phyloP scores from a whole-genome alignment of 2,329 filamentous ascomycete genomes.

The Xylariales sp. region DNA sequence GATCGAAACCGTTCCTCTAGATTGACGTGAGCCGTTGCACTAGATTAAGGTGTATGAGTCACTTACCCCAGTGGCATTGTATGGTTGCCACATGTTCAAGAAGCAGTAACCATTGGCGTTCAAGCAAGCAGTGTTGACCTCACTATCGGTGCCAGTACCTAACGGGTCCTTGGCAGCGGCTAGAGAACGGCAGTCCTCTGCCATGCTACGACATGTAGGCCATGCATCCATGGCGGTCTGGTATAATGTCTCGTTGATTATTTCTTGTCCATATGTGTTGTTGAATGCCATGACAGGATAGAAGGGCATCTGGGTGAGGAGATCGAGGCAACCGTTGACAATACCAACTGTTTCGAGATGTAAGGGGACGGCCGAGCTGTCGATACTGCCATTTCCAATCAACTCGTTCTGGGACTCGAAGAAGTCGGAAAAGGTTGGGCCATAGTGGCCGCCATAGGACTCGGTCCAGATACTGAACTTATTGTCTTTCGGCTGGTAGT shows the following conservation, averaged over 20 bases:
- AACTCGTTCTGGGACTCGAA: conserved; percentile 6
- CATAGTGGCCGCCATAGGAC: conserved; percentile 16
- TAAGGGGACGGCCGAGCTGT: conserved; percentile 25
- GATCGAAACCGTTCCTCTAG: conserved; percentile 38
- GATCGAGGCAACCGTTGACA: conserved; percentile 67
- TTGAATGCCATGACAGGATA: conserved; percentile 55
- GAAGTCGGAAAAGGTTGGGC: conserved; percentile 9
- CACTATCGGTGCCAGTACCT: neutral
- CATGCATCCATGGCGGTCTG: conserved; percentile 34
- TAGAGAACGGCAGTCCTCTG: neutral
- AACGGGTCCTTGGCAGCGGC: neutral
- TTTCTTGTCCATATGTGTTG: conserved; percentile 61
- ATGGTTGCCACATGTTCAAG: neutral
- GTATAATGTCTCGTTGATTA: conserved; percentile 46
- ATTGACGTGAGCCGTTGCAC: neutral
- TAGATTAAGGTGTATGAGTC: neutral
- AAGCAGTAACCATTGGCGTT: conserved; percentile 3
- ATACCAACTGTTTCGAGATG: conserved; percentile 62
- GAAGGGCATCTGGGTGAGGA: conserved; percentile 53
- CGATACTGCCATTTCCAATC: neutral
- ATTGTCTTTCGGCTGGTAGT: conserved; percentile 32
- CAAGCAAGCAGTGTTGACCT: conserved; percentile 2
- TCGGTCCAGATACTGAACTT: conserved; percentile 47
- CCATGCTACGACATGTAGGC: neutral
- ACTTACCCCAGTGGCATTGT: neutral